Evolutionary conservation across 495 filamentous ascomycete species (phyloP).

Genomic region (Tuber brumale): DNA sequence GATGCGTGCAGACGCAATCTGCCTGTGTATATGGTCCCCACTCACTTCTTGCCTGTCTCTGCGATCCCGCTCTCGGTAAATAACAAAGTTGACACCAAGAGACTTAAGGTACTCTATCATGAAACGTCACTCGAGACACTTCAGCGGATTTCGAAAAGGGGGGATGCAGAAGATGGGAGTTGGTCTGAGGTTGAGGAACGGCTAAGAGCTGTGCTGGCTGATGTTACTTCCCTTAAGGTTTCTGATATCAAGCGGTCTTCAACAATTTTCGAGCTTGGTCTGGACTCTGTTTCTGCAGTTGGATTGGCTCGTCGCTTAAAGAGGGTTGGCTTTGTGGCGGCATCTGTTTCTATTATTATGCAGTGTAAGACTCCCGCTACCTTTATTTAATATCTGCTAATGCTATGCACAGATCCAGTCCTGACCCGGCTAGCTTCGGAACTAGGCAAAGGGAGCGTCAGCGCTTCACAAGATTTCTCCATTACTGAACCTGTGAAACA

Average conservation of each 20-base stretch:
- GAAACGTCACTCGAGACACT: conserved; percentile 51
- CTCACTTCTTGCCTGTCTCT: conserved; percentile 59
- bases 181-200: conserved; percentile 46
- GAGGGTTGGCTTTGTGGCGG: conserved; percentile 48
- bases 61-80: conserved; percentile 62
- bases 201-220: conserved; percentile 51
- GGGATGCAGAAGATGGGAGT: conserved; percentile 35
- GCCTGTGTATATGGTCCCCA: conserved; percentile 71
- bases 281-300: conserved; percentile 76
- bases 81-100: conserved; percentile 67
- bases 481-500: conserved; percentile 47
- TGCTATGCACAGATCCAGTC: conserved; percentile 47
- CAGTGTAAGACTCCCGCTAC: conserved; percentile 45
- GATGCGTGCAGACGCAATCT: conserved; percentile 55
- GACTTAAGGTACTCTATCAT: conserved; percentile 55
- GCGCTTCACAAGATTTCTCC: conserved; percentile 38
- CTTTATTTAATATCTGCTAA: conserved; percentile 10
- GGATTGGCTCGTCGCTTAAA: conserved; percentile 50
- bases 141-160: conserved; percentile 48
- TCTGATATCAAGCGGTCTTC: conserved; percentile 50
- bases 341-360: conserved; percentile 59
- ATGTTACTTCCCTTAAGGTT: conserved; percentile 46
- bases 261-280: conserved; percentile 72
- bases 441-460: conserved; percentile 21
- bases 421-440: conserved; percentile 48